Conservation (phyloP, 345 rosid genomes). For the Eutrema japonicum region DNA sequence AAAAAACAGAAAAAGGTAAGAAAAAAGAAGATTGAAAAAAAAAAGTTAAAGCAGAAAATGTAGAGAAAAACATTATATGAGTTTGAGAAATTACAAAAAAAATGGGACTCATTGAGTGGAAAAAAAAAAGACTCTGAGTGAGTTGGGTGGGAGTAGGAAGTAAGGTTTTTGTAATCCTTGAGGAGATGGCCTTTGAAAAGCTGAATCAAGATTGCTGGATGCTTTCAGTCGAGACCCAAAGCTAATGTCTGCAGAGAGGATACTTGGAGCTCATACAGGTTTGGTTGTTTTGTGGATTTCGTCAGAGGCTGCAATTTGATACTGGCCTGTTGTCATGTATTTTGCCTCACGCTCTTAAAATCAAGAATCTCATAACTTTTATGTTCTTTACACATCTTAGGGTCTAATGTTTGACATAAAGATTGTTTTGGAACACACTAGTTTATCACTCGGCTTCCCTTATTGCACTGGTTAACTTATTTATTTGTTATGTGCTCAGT, state of each 20-base stretch:
- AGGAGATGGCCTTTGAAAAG: constrained; percentile 25
- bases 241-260: constrained; percentile 47
- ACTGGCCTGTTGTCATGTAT: constrained; percentile 30
- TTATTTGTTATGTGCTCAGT: constrained; percentile 2
- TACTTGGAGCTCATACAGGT: constrained; percentile 23
- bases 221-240: constrained; percentile 46
- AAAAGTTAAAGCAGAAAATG: background rate
- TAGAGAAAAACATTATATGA: constrained; percentile 17
- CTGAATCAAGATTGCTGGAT: constrained; percentile 22
- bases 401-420: background rate
- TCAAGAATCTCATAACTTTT: constrained; percentile 18
- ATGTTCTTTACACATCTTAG: constrained; percentile 19
- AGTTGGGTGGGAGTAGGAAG: constrained; percentile 33
- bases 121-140: constrained; percentile 12
- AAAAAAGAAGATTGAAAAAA: too few species aligned
- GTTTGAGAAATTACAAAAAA: background rate
- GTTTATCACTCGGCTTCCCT: constrained; percentile 4
- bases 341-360: constrained; percentile 9
- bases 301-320: constrained; percentile 57
- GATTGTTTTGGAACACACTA: background rate
- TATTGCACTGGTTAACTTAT: background rate
- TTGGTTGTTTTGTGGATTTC: constrained; percentile 51
- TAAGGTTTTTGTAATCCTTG: constrained; percentile 4
- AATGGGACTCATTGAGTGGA: background rate
- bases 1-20: background rate